Conservation (phyloP, 1,139 yeast species). For the Saccharomycopsis hybrid region DNA sequence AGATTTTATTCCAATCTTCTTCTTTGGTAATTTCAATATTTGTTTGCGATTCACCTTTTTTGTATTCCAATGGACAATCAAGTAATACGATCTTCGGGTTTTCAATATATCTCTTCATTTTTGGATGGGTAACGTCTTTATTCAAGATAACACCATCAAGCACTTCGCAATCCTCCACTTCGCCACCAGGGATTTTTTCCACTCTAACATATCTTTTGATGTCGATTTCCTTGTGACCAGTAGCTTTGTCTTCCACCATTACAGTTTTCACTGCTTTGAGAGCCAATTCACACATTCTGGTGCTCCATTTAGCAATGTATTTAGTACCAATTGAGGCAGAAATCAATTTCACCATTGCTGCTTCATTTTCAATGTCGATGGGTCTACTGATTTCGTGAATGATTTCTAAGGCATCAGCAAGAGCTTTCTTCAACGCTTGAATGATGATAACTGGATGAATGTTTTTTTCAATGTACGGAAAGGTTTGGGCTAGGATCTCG, state of each 20-base stretch:
- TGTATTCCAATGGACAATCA: constrained; percentile 96
- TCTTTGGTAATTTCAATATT: constrained; percentile 96
- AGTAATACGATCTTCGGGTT: constrained; percentile 84
- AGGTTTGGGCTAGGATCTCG: constrained; percentile 91
- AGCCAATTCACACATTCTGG: constrained; percentile 84
- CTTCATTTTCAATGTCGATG: constrained; percentile 72
- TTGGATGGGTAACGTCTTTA: constrained; percentile 97
- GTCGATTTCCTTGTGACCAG: constrained; percentile 72
- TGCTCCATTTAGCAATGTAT: constrained; percentile 87
- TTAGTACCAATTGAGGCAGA: constrained; percentile 94
- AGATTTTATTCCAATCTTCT: constrained; percentile 91
- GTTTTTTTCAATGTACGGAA: constrained; percentile 79
- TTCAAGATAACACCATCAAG: constrained; percentile 89
- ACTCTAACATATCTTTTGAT: constrained; percentile 88
- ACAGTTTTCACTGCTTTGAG: constrained; percentile 86
- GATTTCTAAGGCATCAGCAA: constrained; percentile 82
- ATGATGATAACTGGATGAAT: constrained; percentile 96
- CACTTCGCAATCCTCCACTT: constrained; percentile 80
- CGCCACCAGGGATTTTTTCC: constrained; percentile 97
- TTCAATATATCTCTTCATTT: constrained; percentile 84
- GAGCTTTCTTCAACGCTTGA: constrained; percentile 87
- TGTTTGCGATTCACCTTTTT: constrained; percentile 98
- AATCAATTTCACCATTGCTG: constrained; percentile 80
- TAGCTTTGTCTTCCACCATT: constrained; percentile 52
- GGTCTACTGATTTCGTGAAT: constrained; percentile 81